These are phyloP conservation scores for Jackrogersella minutella DNA, from an alignment of 495 filamentous ascomycete genomes.

Conservation along the genomic window DNA sequence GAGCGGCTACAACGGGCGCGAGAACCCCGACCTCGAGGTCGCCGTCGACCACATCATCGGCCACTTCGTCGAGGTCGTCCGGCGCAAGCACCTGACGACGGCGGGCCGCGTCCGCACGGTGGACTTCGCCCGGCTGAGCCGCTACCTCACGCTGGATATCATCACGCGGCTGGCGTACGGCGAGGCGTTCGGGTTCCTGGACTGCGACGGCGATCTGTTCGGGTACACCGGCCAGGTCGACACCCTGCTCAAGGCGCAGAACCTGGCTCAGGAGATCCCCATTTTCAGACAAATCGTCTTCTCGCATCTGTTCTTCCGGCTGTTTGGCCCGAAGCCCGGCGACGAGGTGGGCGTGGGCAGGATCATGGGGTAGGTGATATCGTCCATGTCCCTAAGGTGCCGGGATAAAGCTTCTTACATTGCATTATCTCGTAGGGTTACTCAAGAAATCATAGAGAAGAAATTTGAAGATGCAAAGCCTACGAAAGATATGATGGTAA, in stretches of 20 bases:
- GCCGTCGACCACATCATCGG: constrained; percentile 47
- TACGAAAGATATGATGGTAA: constrained; percentile 37
- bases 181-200: constrained; percentile 56
- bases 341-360: constrained; percentile 19
- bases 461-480: constrained; percentile 11
- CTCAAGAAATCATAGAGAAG: constrained; percentile 5
- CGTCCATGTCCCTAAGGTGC: neutral
- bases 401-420: neutral
- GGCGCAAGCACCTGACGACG: constrained; percentile 49
- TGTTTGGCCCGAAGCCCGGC: constrained; percentile 11
- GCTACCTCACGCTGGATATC: constrained; percentile 56
- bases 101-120: constrained; percentile 37
- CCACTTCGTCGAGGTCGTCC: constrained; percentile 47
- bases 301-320: constrained; percentile 18
- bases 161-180: constrained; percentile 58
- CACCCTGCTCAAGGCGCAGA: neutral
- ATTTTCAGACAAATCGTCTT: constrained; percentile 15
- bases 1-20: constrained; percentile 18
- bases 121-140: constrained; percentile 48
- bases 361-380: constrained; percentile 16
- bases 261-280: constrained; percentile 6
- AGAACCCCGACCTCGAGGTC: constrained; percentile 22
- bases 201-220: constrained; percentile 46
- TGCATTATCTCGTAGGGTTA: neutral
- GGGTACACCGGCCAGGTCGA: constrained; percentile 46